Evolutionary conservation across 1,139 yeast genomes (phyloP), one percentile per base, ranked within the genome.

Genomic region (Scheffersomyces insectosa): DNA sequence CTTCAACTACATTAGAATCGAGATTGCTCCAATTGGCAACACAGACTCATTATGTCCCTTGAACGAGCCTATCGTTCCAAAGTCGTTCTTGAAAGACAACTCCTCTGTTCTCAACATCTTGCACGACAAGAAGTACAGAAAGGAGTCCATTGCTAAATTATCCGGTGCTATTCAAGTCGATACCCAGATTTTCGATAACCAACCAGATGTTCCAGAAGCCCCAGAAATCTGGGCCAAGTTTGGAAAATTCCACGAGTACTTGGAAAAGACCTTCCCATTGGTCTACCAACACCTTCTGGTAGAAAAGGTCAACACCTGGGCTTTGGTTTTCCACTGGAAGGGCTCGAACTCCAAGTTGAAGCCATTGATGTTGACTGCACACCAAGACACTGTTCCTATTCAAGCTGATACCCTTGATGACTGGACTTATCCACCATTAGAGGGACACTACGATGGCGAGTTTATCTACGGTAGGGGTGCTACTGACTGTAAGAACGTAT

Each of bases 321-420:
- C 90, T 1, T 66, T 88, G 45, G 75, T 88, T 13, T 81, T 73
- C 57, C 76, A 83, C 25, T 84, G 88, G 85, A 65, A 79, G 50
- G 95, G 95, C 16, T 57, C 77, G 0, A 66, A 82, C 45, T 37
- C 60, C 4, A 46, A 56, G 3, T 67, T 83, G 54, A 82, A 84
- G 59, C 96, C 96, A 5, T 51, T 83, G 11, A 59, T 88, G 61
- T 67, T 87, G 36, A 77, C 83, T 63, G 90, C 93, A 3, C 96
- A 88, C 62, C 88, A 83, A 59, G 96, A 88, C 58, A 88, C 85
- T 4, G 96, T 88, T 11, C 96, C 96, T 0, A 86, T 87, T n/a
- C 83, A 82, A 54, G 60, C 65, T 27, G 82, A 71, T 16, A 78
- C 88, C 11, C 59, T 75, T 36, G 70, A 61, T 32, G 69, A 75